Base-by-base conservation (phyloP, 306 rosid species). In the Geum urbanum region DNA sequence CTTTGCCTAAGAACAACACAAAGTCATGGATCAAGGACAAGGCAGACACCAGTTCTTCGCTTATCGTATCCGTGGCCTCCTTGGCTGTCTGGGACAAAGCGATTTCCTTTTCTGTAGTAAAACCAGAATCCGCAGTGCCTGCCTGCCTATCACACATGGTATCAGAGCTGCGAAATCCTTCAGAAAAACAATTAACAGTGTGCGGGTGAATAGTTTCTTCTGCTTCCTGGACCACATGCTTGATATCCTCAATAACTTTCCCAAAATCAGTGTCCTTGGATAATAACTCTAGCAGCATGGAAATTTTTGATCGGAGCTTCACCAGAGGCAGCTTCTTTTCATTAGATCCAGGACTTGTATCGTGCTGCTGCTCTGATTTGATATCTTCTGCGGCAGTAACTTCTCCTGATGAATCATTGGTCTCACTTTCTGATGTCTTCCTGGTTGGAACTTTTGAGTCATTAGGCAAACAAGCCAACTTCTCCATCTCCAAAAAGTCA, bases 401-500 rank as follows among this genome's bases (percentile, higher is more conserved):
- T 65, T 82, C 81, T 56, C 52, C 75, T 12, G 84, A 74, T 49
- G 76, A 78, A 71, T 77, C 84, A 55, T 53, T 66, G 44, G 49
- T 73, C 73, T 64, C 85, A 59, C 55, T 63, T 76, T 82, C 87
- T n/a, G 86, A 67, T 57, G 72, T 72, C 76, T 75, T 81, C 53
- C 61, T 41, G 67, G 67, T 76, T 52, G 84, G 67, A 68, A 77
- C 78, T 64, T 83, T 86, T 56, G 89, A 87, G 63, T 84, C 88
- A 67, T 84, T 84, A 63, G 97, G 81, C 66, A 84, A 74, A 82
- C 88, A 85, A 59, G 97, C 99, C 83, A 95, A 80, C 72, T 95
- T 95, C 78, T 95, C 99, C 80, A 95, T 95, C 85, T 95, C 99
- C 76, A 95, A 83, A 83, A 95, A 95, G 85, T 95, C 99, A 60